Evolutionary conservation across 148 eudicot genomes (phyloP), one percentile per base, ranked within the genome.

Genomic region (Fagopyrum esculentum): DNA sequence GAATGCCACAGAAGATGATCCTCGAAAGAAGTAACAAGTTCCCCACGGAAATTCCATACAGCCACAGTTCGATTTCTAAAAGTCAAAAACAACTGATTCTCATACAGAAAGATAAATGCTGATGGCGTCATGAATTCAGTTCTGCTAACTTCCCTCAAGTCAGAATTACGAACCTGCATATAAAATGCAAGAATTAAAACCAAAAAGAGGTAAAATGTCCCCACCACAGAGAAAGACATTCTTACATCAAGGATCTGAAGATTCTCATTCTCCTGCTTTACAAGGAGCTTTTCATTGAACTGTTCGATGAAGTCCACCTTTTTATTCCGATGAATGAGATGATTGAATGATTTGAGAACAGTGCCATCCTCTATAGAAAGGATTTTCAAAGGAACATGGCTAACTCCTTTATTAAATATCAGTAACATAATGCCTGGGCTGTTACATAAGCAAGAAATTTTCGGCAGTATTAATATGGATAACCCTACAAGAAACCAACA

Each of bases 1-100:
- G 98, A 96, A 84, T 92, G 97, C 98, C 98, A 92, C 80, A 95
- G 82, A 35, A 92, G 92, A 82, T 95, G 98, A 84, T 95, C 98
- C 85, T 95, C 98, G 61, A 95, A 95, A 35, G 97, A 92, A 72
- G 98, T 95, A 78, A 95, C 98, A 72, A 95, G 89, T 84, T 95
- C 93, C 71, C 98, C 98, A 16, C 97, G 88, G 80, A 90, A 92
- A 81, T 95, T 95, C 97, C 98, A 95, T 61, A 92, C 98, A 80
- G 98, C 96, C 55, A 92, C 98, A 3, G 93, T 95, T 63, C 96
- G 85, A 78, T 92, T 87, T 79, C 93, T 85, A 78, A 92, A 95
- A 17, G 98, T 95, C 85, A 92, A 79, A 78, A 95, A 95, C 61
- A 95, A 80, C 79, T 95, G 97, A 79, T 95, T 92, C 86, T 95